phyloP scores from a whole-genome alignment of 306 rosid species.

The Lithocarpus polystachyus region DNA sequence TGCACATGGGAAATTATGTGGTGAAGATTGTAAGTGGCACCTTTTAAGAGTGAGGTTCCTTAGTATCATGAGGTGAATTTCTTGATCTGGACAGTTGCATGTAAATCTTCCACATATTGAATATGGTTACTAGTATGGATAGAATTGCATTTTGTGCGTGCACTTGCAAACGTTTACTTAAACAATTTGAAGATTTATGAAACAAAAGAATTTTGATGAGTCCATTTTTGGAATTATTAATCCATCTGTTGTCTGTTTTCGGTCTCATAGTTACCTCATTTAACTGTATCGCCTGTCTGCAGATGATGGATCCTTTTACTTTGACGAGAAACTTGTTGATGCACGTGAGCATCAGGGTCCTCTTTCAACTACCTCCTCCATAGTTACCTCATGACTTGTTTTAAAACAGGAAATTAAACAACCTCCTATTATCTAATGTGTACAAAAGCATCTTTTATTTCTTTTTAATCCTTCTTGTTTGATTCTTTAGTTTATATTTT shows the following conservation, averaged over 20 bases:
- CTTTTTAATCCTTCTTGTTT: not conserved
- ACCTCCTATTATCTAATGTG: not conserved
- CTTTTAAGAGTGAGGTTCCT: not conserved
- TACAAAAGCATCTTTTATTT: not conserved
- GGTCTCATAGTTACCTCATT: slow-evolving; percentile 16
- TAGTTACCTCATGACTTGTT: slow-evolving; percentile 36
- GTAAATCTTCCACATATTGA: not conserved
- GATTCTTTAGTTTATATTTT: not conserved
- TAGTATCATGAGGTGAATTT: not conserved
- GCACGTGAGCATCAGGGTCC: slow-evolving; percentile 66
- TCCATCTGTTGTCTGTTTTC: not conserved
- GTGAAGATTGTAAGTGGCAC: not conserved
- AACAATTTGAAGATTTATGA: not conserved
- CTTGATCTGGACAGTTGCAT: not conserved
- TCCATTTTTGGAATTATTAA: slow-evolving; percentile 4
- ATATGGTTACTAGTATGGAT: not conserved
- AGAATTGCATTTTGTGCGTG: not conserved
- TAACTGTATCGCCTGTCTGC: slow-evolving; percentile 21
- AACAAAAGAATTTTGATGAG: not conserved
- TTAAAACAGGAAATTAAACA: no score
- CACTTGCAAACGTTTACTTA: not conserved
- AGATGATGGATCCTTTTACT: slow-evolving; percentile 89
- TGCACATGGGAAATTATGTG: not conserved
- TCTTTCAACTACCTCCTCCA: slow-evolving; percentile 87
- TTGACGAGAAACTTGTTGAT: slow-evolving; percentile 79